Base-by-base conservation (phyloP, 768 basidiomycete genomes). In the Termitomyces sp. region DNA sequence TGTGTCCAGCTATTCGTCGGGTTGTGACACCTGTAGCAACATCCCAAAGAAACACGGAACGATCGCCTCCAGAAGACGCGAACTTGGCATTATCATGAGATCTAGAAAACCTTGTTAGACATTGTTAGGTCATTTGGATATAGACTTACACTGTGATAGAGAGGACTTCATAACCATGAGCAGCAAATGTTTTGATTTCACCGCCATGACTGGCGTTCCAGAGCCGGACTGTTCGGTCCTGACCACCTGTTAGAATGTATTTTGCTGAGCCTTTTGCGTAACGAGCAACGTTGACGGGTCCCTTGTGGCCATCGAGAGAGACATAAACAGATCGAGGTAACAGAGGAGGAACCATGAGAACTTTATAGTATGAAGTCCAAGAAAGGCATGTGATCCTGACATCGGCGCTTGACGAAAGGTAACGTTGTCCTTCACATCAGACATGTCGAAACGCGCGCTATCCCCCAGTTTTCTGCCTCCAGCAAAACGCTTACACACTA, bases 131-230 rank as follows among this genome's bases (percentile, higher is more conserved):
- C 48, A 36, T 59, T 64, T 46, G 40, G 20, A 15, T 40, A 51
- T 37, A 61, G 47, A 78, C 92, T 69, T 69, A 96, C 95, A 97
- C 89, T 52, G 91, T 83, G 53, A 99, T 78, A 2, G 92, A 92
- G 46, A 98, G 82, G 4, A 99, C 92, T 71, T 98, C 97, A 72
- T 98, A 96, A 34, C 94, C 96, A 72, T 98, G 96, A 9, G 92
- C 93, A 60, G 86, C 77, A 72, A 97, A 99, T 0, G 80, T 72
- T 76, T 97, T 97, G 76, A 99, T 92, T 76, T 96, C 87, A n/a
- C 86, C 81, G 29, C 96, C 97, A 37, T 85, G 74, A 57, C 77
- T 79, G 4, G 94, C 90, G 73, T 98, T 99, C 91, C 94, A 98
- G 43, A 98, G 84, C 52, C 91, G 83, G 56, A 98, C 83, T 1